Evolutionary conservation across 2,329 filamentous ascomycete species (phyloP), one percentile per base, ranked within the genome.

Genomic region (Trichoderma sp.): DNA sequence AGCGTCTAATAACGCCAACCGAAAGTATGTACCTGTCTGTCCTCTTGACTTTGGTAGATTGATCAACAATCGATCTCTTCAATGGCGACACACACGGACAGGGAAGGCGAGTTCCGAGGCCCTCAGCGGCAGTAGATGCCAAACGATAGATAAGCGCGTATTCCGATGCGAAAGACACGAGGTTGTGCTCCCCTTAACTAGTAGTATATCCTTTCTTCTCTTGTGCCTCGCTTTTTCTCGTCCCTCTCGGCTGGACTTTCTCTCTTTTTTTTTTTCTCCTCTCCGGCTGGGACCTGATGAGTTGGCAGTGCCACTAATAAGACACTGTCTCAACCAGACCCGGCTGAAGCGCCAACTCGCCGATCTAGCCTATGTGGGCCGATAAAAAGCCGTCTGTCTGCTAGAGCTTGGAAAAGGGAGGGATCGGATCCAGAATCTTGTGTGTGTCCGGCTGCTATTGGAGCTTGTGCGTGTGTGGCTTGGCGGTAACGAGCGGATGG

Each of bases 311-410:
- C 68, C 66, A 69, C 72, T 70, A 71, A 63, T 73, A 73, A 73
- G 71, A 73, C 72, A 73, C 50, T 76, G 76, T 76, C 75, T 77
- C 74, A 76, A 71, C 69, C 70, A 52, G 54, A 52, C 53, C 37
- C 54, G 61, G 63, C 61, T 68, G 61, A 54, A 61, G 67, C 67
- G 63, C 67, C 67, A 68, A 65, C 63, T 59, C 37, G 67, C 67
- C 64, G 69, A 69, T 70, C 69, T 59, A 37, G 54, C 61, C 61
- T 66, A 48, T 66, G 67, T 66, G 67, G 67, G 63, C 37, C 66
- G 34, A 22, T 52, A 27, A 59, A 39, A 59, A 25, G n/a, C 19
- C 8, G 25, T 32, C 37, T 57, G 29, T 35, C 59, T 61, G 22
- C 58, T 50, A n/a, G 39, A 64, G 22, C 56, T 60, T 22, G 53